Evolutionary conservation across 306 rosid genomes (phyloP), one percentile per base, ranked within the genome.

Genomic region (Acmispon strigosus): DNA sequence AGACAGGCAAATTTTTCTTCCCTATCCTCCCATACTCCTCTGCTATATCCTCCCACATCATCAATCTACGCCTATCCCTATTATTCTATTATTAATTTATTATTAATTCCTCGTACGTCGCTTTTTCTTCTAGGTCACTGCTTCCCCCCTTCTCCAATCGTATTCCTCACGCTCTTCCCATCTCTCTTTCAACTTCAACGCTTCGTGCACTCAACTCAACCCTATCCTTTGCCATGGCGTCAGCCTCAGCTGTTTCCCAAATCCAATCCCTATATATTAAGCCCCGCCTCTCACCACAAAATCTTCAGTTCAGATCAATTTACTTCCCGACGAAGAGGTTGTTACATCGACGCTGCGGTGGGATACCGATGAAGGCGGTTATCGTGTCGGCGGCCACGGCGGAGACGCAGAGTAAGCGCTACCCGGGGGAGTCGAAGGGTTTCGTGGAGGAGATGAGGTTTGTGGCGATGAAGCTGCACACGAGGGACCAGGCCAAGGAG

Each of bases 371-470:
- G 83, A 83, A 79, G 81, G 22, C 63, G 9, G 82, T 73, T 15
- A 54, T 79, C 6, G 88, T 91, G 50, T 75, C 86, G 1, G 95
- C 96, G 6, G 69, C 96, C 14, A 84, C 90, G 69, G 90, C 95
- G 2, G 96, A 91, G 90, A 89, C 72, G 81, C 74, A 83, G 27
- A 79, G 82, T 75, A 91, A 87, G 85, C 73, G 92, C 14, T 87
- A 92, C 78, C 98, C 98, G 0, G 99, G 97, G 0, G 99, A 91
- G 75, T 49, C 90, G 0, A 94, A 95, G 78, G 99, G 99, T 61
- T 91, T 95, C 32, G 99, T 95, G 78, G 99, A 95, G 81, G 99
- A 95, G 90, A 95, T 95, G 99, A 91, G 99, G 80, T 95, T 95
- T 37, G 99, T 95, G 67, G 99, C 99, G 0, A 95, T 95, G 99